Percentiles rank a stretch among this genome's conserved stretches.
These are phyloP conservation scores for Ceratocystis smalleyi DNA, from an alignment of 2,329 filamentous ascomycete species.

Conservation along the genomic window DNA sequence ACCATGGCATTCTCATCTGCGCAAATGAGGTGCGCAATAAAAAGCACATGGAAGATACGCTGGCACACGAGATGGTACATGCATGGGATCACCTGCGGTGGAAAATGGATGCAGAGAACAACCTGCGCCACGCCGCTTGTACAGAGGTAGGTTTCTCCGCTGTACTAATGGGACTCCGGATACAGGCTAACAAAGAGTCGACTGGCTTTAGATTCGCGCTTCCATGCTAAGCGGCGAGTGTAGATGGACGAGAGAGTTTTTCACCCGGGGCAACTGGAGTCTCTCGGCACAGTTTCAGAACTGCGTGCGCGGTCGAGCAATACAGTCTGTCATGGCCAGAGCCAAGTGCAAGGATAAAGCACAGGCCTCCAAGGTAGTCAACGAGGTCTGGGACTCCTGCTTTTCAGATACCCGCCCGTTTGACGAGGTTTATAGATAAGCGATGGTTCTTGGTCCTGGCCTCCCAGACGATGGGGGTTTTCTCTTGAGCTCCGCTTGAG, in stretches of 20 bases:
- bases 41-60: slow-evolving; percentile 77
- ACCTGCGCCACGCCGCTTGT: slow-evolving; percentile 80
- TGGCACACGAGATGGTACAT: slow-evolving; percentile 96
- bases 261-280: slow-evolving; percentile 70
- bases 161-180: neutral
- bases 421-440: slow-evolving; percentile 79
- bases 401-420: slow-evolving; percentile 89
- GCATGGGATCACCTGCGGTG: slow-evolving; percentile 87
- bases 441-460: too few species aligned
- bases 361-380: slow-evolving; percentile 75
- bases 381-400: slow-evolving; percentile 98
- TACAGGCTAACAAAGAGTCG: slow-evolving; percentile 14
- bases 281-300: slow-evolving; percentile 87
- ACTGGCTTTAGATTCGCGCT: slow-evolving; percentile 57
- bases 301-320: slow-evolving; percentile 71
- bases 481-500: slow-evolving; percentile 2
- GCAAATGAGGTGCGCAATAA: slow-evolving; percentile 75
- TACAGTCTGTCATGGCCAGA: slow-evolving; percentile 61
- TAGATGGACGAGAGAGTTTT: slow-evolving; percentile 73
- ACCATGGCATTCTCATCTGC: slow-evolving; percentile 80
- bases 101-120: slow-evolving; percentile 67
- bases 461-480: too few species aligned
- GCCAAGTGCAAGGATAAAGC: slow-evolving; percentile 71
- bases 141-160: slow-evolving; percentile 50
- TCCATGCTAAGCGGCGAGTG: slow-evolving; percentile 90